Conservation (phyloP, 768 basidiomycete species). For the Pleurotus djamor region DNA sequence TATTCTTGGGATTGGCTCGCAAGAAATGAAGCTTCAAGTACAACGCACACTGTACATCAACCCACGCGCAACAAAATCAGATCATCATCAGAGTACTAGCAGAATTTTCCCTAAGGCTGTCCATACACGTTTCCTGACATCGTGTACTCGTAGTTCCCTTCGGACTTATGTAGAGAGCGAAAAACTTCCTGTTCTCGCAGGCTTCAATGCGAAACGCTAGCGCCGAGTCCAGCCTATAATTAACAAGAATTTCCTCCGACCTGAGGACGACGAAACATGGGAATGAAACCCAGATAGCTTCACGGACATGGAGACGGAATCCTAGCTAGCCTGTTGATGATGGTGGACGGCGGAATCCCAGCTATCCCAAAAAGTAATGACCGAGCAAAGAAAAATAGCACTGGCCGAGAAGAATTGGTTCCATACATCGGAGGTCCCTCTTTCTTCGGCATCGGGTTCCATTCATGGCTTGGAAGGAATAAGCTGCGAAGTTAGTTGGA, state of each 20-base stretch:
- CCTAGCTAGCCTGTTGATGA: not conserved
- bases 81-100: not conserved
- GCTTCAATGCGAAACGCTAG: no score
- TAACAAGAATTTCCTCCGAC: not conserved
- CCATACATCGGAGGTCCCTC: no score
- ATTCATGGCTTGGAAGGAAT: no score
- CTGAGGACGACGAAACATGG: not conserved
- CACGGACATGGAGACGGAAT: not conserved
- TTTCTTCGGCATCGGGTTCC: no score
- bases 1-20: no score
- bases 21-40: no score
- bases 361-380: not conserved
- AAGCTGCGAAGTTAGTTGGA: no score
- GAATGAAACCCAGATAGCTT: not conserved
- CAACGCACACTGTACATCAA: no score
- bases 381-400: not conserved
- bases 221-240: not conserved
- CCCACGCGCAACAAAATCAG: not conserved
- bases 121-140: not conserved
- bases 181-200: no score
- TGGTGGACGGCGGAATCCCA: not conserved
- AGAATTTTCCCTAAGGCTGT: not conserved
- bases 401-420: no score
- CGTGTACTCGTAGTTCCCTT: not conserved
- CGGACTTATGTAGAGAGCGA: no score